Percentiles rank a stretch among this genome's conserved stretches.
These are phyloP conservation scores for Coemansia sp. DNA, from an alignment of 192 early-diverging fungal genomes.

Conservation along the genomic window DNA sequence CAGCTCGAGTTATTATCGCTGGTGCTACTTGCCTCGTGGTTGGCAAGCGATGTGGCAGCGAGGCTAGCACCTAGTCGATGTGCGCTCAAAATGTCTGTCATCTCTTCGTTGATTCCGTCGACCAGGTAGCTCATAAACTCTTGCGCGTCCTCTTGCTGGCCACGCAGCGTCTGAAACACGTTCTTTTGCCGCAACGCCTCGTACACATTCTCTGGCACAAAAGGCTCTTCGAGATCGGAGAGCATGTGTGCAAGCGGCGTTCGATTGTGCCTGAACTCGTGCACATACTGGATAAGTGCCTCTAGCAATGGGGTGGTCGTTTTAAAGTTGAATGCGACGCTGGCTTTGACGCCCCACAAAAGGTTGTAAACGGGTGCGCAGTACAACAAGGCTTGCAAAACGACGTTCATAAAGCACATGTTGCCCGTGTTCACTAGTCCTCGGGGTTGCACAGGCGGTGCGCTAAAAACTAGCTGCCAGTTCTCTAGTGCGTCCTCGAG, in stretches of 20 bases:
- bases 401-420: constrained; percentile 98
- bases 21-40: not conserved
- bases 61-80: not conserved
- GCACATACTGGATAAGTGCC: constrained; percentile 59
- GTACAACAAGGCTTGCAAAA: constrained; percentile 90
- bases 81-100: constrained; percentile 34
- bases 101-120: constrained; percentile 93
- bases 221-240: constrained; percentile 58
- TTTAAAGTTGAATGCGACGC: constrained; percentile 68
- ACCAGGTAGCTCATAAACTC: constrained; percentile 92
- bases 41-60: constrained; percentile 2
- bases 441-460: constrained; percentile 67
- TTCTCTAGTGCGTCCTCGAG: constrained; percentile 34
- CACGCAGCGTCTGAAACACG: constrained; percentile 76
- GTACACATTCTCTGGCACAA: constrained; percentile 93
- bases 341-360: constrained; percentile 59
- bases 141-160: constrained; percentile 95
- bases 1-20: constrained; percentile 55
- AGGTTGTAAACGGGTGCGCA: constrained; percentile 91
- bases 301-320: constrained; percentile 77
- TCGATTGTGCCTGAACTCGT: constrained; percentile 42
- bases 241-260: constrained; percentile 43
- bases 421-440: constrained; percentile 96
- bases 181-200: constrained; percentile 75
- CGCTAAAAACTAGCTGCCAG: constrained; percentile 17